Conservation (phyloP, 768 basidiomycete genomes). For the Russula ochroleuca region DNA sequence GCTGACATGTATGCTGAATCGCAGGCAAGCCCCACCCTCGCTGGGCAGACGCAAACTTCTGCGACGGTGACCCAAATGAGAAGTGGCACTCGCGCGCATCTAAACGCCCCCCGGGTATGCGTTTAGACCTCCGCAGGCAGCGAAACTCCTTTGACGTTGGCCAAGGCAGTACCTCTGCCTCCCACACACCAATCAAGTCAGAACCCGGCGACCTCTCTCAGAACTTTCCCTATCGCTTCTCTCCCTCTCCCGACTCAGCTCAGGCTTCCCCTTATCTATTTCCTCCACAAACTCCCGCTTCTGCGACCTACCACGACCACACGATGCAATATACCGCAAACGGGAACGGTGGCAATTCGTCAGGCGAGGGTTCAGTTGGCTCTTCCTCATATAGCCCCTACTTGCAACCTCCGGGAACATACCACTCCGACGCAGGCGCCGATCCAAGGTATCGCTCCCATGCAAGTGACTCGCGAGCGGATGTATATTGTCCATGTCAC, state of each 20-base stretch:
- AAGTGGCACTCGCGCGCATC: conserved; percentile 84
- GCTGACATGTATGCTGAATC: conserved; percentile 4
- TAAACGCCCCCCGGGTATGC: conserved; percentile 45
- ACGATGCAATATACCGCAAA: conserved; percentile 14
- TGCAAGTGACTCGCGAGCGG: conserved; percentile 16
- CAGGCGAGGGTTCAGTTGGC: conserved; percentile 24
- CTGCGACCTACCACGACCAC: conserved; percentile 20
- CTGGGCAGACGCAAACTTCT: conserved; percentile 76
- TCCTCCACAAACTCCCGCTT: conserved; percentile 16
- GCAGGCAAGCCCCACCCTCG: conserved; percentile 83
- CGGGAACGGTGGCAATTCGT: conserved; percentile 16
- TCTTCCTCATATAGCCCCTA: conserved; percentile 29
- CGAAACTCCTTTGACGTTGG: conserved; percentile 30
- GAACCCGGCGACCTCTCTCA: conserved; percentile 26
- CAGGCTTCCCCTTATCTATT: conserved; percentile 29
- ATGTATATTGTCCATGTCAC: conserved; percentile 25
- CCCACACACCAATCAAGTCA: conserved; percentile 54
- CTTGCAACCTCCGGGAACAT: conserved; percentile 22
- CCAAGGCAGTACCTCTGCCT: conserved; percentile 27
- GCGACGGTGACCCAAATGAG: conserved; percentile 76
- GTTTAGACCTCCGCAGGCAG: conserved; percentile 30
- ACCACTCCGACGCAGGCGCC: conserved; percentile 21
- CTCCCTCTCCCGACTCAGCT: conserved; percentile 29
- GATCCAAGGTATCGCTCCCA: conserved; percentile 23
- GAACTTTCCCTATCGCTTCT: conserved; percentile 29